Percentiles rank a stretch among this genome's conserved stretches.
Evolutionary conservation across 208 protist species (phyloP).

Genomic region (Acanthamoeba divionensis): DNA sequence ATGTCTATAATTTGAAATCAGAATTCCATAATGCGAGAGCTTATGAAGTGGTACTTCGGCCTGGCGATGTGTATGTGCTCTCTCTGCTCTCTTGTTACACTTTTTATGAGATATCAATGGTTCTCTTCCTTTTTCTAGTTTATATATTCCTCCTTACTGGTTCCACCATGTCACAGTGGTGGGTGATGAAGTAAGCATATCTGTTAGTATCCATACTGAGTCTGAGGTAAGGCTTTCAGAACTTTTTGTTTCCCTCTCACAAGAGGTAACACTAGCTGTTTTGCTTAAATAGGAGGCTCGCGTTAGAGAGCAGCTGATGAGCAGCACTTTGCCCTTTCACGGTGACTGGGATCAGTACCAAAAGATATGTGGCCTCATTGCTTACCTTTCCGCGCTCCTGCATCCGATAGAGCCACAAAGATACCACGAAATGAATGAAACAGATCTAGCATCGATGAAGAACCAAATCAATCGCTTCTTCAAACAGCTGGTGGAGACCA

Average conservation of each 20-base stretch:
- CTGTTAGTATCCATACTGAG: conserved; percentile 35
- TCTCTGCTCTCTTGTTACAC: too few species aligned
- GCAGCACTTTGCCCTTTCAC: too few species aligned
- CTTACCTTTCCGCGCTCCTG: too few species aligned
- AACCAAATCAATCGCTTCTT: neutral
- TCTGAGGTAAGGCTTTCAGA: neutral
- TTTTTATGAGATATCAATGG: too few species aligned
- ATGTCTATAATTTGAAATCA: neutral
- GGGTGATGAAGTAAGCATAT: neutral
- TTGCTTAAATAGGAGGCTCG: too few species aligned
- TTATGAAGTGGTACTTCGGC: neutral
- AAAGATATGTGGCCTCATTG: too few species aligned
- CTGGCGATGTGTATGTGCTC: conserved; percentile 7
- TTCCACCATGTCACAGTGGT: conserved; percentile 34
- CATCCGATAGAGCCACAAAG: too few species aligned
- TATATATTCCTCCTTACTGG: conserved; percentile 19
- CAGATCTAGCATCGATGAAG: too few species aligned
- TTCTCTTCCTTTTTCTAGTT: too few species aligned
- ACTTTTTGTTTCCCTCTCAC: neutral
- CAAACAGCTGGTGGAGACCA: neutral
- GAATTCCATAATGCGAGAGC: neutral
- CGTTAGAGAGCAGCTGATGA: too few species aligned
- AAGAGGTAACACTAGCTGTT: neutral
- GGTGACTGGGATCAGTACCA: too few species aligned
- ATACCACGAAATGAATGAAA: too few species aligned